Evolutionary conservation across 176 grass and related monocot species (phyloP), one percentile per base, ranked within the genome.

Genomic region (Eragrostis nindensis): DNA sequence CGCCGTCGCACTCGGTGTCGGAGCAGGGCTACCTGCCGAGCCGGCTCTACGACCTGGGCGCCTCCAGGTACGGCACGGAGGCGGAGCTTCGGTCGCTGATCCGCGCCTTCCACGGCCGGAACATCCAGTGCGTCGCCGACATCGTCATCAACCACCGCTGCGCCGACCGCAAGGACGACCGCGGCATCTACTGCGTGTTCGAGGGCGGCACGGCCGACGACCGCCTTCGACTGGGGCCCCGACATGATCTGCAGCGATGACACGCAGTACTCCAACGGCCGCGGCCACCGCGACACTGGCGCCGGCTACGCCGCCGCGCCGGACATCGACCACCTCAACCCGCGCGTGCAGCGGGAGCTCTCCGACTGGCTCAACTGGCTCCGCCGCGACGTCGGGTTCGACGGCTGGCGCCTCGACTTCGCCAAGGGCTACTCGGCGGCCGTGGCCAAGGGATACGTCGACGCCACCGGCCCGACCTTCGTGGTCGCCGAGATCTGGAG

Each of bases 291-390:
- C 15, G 93, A 95, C 82, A 92, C 90, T 3, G 90, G 87, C 17
- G 80, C 48, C 0, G 84, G 50, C 74, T 95, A 83, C 64, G 59
- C 26, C 36, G 75, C 78, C 3, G 89, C 92, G 38, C 89, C 92
- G 5, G 92, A 95, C 84, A 95, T 95, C 83, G 92, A 95, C 80
- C 92, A 95, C 84, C 92, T 92, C 81, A 92, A 95, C 86, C 25
- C 55, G 1, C 84, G 70, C 29, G 92, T 95, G 22, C 92, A 95
- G 76, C 55, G 36, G 0, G 93, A 97, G 75, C 93, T 97, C 68
- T 81, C 88, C 17, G 85, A 96, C 39, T 92, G 90, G 93, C 86
- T 96, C 6, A 44, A 44, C 32, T 36, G 32, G 32, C 32, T 36
- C 32, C 1, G 4, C 2, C 1, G 32, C 53, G 91, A 94, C 36